A percentile compares a stretch with the other conserved stretches of the same genome.
Conservation (phyloP, 805 yeast genomes). For the Tetrapisispora namnaoensis region DNA sequence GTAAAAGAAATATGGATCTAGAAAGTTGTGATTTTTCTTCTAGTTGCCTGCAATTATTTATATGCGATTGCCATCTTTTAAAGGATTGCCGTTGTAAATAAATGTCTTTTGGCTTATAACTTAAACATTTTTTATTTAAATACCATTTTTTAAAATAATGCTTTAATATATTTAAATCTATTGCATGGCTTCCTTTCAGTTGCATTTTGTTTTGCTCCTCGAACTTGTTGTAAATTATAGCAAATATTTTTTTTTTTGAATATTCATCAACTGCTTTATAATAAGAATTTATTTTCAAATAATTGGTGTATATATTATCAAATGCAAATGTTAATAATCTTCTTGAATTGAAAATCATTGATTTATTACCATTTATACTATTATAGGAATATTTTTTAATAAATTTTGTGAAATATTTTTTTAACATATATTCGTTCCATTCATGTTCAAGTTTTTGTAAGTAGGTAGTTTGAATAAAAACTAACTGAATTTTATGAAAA, state of each 20-base stretch:
- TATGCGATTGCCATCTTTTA: not conserved
- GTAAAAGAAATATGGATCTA: not conserved
- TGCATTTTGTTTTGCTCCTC: not conserved
- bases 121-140: not conserved
- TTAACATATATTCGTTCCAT: slow-evolving; percentile 2
- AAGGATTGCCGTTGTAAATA: not conserved
- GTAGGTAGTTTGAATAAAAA: not conserved
- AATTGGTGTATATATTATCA: slow-evolving; percentile 5
- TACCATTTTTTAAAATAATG: not conserved
- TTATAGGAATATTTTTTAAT: not conserved
- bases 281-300: not conserved
- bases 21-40: not conserved
- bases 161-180: not conserved
- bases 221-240: not conserved
- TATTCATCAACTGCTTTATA: slow-evolving; percentile 1
- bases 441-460: not conserved
- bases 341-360: slow-evolving; percentile 10
- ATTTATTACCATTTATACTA: not conserved
- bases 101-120: not conserved
- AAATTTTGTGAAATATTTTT: slow-evolving; percentile 14
- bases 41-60: not conserved
- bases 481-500: slow-evolving; percentile 12
- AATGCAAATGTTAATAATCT: slow-evolving; percentile 9
- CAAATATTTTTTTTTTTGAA: not conserved
- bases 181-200: not conserved